Base-by-base conservation (phyloP, 2,329 filamentous ascomycete genomes). In the Cladobotryum protrusum region DNA sequence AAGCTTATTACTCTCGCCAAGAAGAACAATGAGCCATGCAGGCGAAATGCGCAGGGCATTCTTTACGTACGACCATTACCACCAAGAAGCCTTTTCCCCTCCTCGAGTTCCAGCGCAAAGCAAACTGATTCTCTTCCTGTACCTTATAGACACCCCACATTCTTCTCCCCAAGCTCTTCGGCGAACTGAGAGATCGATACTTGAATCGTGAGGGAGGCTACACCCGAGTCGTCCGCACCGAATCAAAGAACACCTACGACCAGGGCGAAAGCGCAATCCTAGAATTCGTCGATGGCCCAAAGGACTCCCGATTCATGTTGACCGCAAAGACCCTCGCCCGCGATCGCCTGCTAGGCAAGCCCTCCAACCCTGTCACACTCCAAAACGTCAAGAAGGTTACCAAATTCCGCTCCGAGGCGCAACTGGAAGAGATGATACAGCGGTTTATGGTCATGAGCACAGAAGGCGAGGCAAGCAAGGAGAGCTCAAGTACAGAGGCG, bases 1-100 rank as follows among this genome's bases (percentile, higher is more conserved):
- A 95, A 95, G 75, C 76, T 97, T 58, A 91, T 99, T 62, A 96
- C 91, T 4, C 70, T 96, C 60, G 92, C 88, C 17, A 99, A 97
- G 79, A 87, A 85, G 72, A 89, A 96, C 68, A 95, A 92, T 37
- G 85, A 90, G 63, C 87, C 89, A 17, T 86, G 85, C 53, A 79
- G 81, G 67, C 78, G 83, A 64, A 81, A 80, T 58, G 92, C 90
- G n/a, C 74, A 85, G 61, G 81, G 80, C 36, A 90, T 91, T 61
- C 85, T 99, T 67, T 97, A 83, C 67, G 93, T 96, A 82, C 50
- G 86, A 5, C 19, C 37, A 19, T 19, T 18, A 5, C 37, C 11
- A 29, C 6, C 24, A 73, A 24, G 34, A 73, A 19, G 34, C 39
- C 44, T 24, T 24, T 12, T 32, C 54, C 51, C 45, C 57, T 45